Evolutionary conservation across 352 stramenopile species (phyloP), one percentile per base, ranked within the genome.

Genomic region (Phytopythium delawarense): DNA sequence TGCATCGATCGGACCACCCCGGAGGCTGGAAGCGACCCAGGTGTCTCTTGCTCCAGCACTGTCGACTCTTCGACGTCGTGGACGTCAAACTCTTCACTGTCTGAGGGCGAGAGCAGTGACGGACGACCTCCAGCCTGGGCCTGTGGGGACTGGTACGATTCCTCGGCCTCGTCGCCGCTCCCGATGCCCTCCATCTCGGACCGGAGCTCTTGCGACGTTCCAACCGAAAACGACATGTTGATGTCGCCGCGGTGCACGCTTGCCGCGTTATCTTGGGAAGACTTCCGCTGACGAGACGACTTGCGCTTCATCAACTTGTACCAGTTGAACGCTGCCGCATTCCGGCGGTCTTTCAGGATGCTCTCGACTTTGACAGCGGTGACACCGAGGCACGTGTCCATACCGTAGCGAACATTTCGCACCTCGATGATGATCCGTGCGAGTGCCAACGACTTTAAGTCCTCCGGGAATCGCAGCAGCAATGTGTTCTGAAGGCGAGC

Each of bases 261-360:
- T 15, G 73, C 71, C 51, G 79, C 68, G 28, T 65, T 71, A 58
- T 71, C 72, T 62, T 67, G 75, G 25, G 59, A 78, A 35, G 64
- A 68, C 62, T 77, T 88, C 35, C 48, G 56, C 46, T 90, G 79
- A 34, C 81, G 79, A 18, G 81, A 78, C 9, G 81, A 87, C 39
- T 91, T 92, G 9, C 81, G 66, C 61, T 96, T 96, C 2, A 94
- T 65, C 11, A 96, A 48, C 45, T 92, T 93, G 64, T 96, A 94
- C 84, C 84, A 94, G 62, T 93, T 92, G 63, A 96, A 96, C 12
- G 79, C 79, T 66, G 79, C 85, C 34, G 84, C 81, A 23, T 87
- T 81, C 44, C 87, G 87, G 15, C 74, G 76, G 65, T 90, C 82
- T 57, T 87, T 87, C 42, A 92, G 68, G 61, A 94, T 91, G 18